Base-by-base conservation (phyloP, 176 grass and related monocot species). In the Hsuehochloa calcarea region DNA sequence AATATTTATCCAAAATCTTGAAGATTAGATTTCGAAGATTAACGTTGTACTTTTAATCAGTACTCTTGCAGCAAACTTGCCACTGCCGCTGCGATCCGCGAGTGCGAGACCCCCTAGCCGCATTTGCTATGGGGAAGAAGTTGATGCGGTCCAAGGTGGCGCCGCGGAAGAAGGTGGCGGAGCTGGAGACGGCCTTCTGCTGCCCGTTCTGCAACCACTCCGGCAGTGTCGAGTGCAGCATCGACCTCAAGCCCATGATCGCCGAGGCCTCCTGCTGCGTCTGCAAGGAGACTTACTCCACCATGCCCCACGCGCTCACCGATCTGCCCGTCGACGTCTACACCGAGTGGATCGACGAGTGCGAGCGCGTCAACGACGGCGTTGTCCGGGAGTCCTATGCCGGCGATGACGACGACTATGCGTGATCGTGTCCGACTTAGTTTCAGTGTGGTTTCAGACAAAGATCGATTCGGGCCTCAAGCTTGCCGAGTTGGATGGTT, bases 131-230 rank as follows among this genome's bases (percentile, higher is more conserved):
- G 85, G 61, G 39, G 79, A 54, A 50, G 20, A 87, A 82, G 85
- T 87, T 71, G 20, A 25, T 1, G 46, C 13, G 11, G 11, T n/a
- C 71, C 8, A 67, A 38, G 86, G 4, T 7, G 40, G 63, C 41
- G 19, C 51, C 40, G 6, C 10, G 23, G 49, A 82, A 76, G 79
- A 82, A 82, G 79, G 3, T 2, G 63, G 38, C 25, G 34, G 81
- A 88, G 86, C 79, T 88, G 71, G 79, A 87, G 8, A 82, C 70
- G 39, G 4, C 20, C 8, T 87, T 87, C 78, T 46, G 26, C 49
- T 87, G 70, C 70, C 85, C 78, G 0, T 87, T 87, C 85, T 87
- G 85, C 78, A 59, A 82, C 71, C 37, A 75, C 85, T 2, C 26
- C 35, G 62, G 13, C 70, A 60, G 45, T 61, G 50, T 87, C 7